A percentile compares a stretch with the other conserved stretches of the same genome.
Conservation (phyloP, 78 protist genomes). For the Dictyostelium firmibasis region DNA sequence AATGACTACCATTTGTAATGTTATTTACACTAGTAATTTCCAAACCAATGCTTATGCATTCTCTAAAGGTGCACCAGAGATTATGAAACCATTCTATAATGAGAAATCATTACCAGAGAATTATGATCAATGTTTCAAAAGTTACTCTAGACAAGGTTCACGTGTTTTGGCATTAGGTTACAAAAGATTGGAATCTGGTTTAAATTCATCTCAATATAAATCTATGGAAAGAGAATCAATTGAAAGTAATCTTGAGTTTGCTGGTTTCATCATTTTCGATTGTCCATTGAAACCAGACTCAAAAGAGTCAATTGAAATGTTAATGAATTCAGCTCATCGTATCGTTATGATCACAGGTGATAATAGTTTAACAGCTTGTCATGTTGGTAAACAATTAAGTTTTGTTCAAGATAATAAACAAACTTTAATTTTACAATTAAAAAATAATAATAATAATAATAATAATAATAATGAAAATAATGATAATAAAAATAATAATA, state of each 20-base stretch:
- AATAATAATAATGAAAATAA: not conserved
- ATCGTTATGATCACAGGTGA: constrained; percentile 99
- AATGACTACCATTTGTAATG: constrained; percentile 89
- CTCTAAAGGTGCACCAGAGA: constrained; percentile 97
- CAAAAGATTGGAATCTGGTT: not conserved
- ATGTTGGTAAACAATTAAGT: constrained; percentile 92
- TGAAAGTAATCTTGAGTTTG: constrained; percentile 92
- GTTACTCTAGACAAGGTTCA: constrained; percentile 79
- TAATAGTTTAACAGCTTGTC: constrained; percentile 93
- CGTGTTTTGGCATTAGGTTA: constrained; percentile 95
- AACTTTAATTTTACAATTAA: not conserved
- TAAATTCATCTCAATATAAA: constrained; percentile 7
- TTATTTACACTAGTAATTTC: not conserved
- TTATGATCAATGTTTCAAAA: constrained; percentile 54
- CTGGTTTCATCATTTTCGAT: constrained; percentile 93
- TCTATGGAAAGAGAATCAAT: constrained; percentile 68
- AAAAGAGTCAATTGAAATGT: constrained; percentile 27
- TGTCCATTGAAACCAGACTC: constrained; percentile 93
- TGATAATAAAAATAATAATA: not conserved
- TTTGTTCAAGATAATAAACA: constrained; percentile 50
- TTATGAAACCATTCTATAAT: constrained; percentile 27
- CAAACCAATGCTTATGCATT: constrained; percentile 5
- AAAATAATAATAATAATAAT: not conserved
- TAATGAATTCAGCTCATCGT: constrained; percentile 85
- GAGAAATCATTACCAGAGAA: constrained; percentile 27